phyloP scores from a whole-genome alignment of 2,329 filamentous ascomycete genomes.

The Rugonectria rugulosa region DNA sequence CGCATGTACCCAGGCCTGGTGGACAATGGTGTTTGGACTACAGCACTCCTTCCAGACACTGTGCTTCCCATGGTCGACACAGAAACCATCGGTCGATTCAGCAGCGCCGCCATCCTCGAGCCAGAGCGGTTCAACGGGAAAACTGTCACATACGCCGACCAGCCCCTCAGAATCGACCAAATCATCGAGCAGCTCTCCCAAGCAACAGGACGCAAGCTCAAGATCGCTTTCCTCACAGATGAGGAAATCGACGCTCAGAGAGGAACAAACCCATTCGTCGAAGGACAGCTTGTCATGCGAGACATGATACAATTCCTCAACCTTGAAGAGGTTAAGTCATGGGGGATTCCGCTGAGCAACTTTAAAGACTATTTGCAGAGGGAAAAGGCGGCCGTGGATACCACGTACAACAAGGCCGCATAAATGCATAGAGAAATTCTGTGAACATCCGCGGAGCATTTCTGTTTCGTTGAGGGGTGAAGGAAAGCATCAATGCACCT shows the following conservation, averaged over 20 bases:
- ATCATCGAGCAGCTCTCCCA: slow-evolving; percentile 47
- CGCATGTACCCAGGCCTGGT: slow-evolving; percentile 49
- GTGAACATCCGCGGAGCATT: not conserved
- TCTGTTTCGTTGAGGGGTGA: no score
- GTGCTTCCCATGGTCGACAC: slow-evolving; percentile 54
- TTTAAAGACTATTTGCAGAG: slow-evolving; percentile 53
- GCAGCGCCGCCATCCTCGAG: slow-evolving; percentile 51
- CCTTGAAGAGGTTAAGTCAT: slow-evolving; percentile 44
- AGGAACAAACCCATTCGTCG: slow-evolving; percentile 47
- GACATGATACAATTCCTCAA: slow-evolving; percentile 47
- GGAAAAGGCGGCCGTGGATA: slow-evolving; percentile 44
- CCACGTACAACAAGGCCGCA: slow-evolving; percentile 36
- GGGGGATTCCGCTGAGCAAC: slow-evolving; percentile 50
- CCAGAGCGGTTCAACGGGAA: slow-evolving; percentile 49
- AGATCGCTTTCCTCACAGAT: slow-evolving; percentile 48
- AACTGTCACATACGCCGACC: slow-evolving; percentile 51
- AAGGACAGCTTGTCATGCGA: slow-evolving; percentile 47
- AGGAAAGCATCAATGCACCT: no score
- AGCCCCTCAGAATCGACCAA: slow-evolving; percentile 47
- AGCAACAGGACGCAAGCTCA: slow-evolving; percentile 46
- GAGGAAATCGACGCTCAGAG: slow-evolving; percentile 49
- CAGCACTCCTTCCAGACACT: slow-evolving; percentile 45
- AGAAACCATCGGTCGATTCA: slow-evolving; percentile 56
- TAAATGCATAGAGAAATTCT: not conserved
- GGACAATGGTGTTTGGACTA: slow-evolving; percentile 47